Conservation (phyloP, 2,329 filamentous ascomycete species). For the Nemania sp. region DNA sequence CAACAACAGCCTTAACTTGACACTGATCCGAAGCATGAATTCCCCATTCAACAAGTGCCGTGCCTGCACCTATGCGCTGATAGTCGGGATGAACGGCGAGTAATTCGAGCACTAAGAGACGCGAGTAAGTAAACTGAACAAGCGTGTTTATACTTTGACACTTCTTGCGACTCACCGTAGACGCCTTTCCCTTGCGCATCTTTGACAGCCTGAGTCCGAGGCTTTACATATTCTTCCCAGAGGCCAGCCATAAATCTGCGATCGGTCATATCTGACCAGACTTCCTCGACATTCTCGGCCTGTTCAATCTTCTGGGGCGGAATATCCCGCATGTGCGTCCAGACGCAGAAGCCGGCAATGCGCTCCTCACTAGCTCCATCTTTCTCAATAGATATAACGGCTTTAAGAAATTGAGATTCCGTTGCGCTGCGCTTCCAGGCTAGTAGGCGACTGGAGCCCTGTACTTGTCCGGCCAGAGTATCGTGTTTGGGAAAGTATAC, state of each 20-base stretch:
- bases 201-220: slow-evolving; percentile 35
- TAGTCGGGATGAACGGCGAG: slow-evolving; percentile 43
- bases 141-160: neutral
- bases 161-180: slow-evolving; percentile 37
- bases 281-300: slow-evolving; percentile 38
- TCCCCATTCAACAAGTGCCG: slow-evolving; percentile 45
- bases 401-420: no score
- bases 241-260: slow-evolving; percentile 43
- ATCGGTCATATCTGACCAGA: slow-evolving; percentile 43
- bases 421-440: no score
- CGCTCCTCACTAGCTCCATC: no score
- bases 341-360: slow-evolving; percentile 43
- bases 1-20: slow-evolving; percentile 41
- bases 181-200: slow-evolving; percentile 38
- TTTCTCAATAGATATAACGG: no score
- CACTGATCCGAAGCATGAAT: slow-evolving; percentile 37
- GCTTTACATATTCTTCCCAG: slow-evolving; percentile 43
- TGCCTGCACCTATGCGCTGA: slow-evolving; percentile 42
- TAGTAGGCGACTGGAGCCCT: slow-evolving; percentile 39
- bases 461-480: slow-evolving; percentile 36
- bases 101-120: slow-evolving; percentile 43
- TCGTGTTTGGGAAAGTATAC: slow-evolving; percentile 45
- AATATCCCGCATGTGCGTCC: slow-evolving; percentile 44
- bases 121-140: neutral
- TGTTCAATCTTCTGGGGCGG: slow-evolving; percentile 41